phyloP scores from a whole-genome alignment of 257 asterid species.

The Hygrophila difformis region DNA sequence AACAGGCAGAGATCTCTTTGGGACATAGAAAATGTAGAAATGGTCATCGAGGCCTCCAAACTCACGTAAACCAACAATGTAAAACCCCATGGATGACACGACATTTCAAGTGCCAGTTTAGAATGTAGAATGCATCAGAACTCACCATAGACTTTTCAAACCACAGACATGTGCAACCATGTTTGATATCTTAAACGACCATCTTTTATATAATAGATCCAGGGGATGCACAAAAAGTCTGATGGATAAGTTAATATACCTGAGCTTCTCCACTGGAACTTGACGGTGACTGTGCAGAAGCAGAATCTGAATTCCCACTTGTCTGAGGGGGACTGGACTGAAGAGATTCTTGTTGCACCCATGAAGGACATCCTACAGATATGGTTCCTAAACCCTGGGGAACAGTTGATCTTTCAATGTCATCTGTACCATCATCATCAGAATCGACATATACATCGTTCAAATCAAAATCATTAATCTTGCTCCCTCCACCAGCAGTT shows the following conservation, averaged over 20 bases:
- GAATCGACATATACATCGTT: conserved; percentile 66
- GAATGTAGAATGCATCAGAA: neutral
- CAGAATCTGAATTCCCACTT: conserved; percentile 73
- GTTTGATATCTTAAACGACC: too few species aligned
- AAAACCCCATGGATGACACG: conserved; percentile 1
- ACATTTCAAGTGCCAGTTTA: neutral
- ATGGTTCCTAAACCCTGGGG: conserved; percentile 34
- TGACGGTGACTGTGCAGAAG: conserved; percentile 75
- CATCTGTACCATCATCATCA: conserved; percentile 62
- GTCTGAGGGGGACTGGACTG: conserved; percentile 82
- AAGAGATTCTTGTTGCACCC: conserved; percentile 65
- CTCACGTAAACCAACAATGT: conserved; percentile 3
- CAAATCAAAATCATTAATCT: conserved; percentile 57
- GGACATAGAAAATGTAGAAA: conserved; percentile 4
- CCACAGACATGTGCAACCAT: too few species aligned
- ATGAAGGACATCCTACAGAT: conserved; percentile 44
- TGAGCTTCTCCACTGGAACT: conserved; percentile 74
- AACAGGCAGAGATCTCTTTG: neutral
- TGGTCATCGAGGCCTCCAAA: neutral
- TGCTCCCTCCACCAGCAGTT: conserved; percentile 49
- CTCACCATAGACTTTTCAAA: neutral
- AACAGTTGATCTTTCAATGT: conserved; percentile 39
- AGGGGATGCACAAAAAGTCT: neutral
- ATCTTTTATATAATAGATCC: too few species aligned
- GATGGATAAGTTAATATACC: conserved; percentile 32